Conservation (phyloP, 2,329 filamentous ascomycete species). For the Stachybotrys echinatus region DNA sequence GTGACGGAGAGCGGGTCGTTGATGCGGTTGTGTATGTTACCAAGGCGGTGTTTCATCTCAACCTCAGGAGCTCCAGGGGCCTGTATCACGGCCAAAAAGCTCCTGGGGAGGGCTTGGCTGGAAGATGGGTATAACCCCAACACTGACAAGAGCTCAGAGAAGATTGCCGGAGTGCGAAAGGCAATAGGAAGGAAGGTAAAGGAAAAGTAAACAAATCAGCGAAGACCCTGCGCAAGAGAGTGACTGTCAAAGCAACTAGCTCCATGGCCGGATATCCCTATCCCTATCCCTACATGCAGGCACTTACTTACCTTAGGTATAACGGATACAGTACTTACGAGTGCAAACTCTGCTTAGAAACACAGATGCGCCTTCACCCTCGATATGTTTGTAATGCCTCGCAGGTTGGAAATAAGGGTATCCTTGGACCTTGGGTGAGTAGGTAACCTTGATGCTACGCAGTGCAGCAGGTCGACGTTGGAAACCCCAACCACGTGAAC, state of each 20-base stretch:
- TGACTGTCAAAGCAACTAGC: too few relatives aligned
- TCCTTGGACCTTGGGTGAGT: too few relatives aligned
- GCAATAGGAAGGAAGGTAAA: not conserved
- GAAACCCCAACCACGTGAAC: not conserved
- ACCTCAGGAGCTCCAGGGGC: slow-evolving; percentile 7
- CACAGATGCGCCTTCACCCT: too few relatives aligned
- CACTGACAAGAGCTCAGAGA: not conserved
- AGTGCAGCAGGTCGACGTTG: not conserved
- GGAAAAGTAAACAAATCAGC: not conserved
- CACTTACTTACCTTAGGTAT: too few relatives aligned
- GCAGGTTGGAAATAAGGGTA: too few relatives aligned
- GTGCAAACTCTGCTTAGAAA: too few relatives aligned
- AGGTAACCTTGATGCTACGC: too few relatives aligned
- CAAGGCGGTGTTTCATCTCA: slow-evolving; percentile 27
- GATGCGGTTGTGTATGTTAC: slow-evolving; percentile 5
- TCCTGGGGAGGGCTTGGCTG: not conserved
- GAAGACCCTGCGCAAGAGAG: too few relatives aligned
- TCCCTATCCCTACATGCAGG: too few relatives aligned
- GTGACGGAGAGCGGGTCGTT: not conserved
- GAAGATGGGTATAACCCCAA: not conserved
- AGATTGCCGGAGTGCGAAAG: not conserved
- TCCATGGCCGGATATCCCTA: too few relatives aligned
- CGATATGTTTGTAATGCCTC: too few relatives aligned
- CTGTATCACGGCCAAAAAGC: not conserved
- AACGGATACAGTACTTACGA: too few relatives aligned